Percentiles rank a stretch among this genome's conserved stretches.
Evolutionary conservation across 2,329 filamentous ascomycete species (phyloP).

Genomic region (Hymenoscyphus linearis): DNA sequence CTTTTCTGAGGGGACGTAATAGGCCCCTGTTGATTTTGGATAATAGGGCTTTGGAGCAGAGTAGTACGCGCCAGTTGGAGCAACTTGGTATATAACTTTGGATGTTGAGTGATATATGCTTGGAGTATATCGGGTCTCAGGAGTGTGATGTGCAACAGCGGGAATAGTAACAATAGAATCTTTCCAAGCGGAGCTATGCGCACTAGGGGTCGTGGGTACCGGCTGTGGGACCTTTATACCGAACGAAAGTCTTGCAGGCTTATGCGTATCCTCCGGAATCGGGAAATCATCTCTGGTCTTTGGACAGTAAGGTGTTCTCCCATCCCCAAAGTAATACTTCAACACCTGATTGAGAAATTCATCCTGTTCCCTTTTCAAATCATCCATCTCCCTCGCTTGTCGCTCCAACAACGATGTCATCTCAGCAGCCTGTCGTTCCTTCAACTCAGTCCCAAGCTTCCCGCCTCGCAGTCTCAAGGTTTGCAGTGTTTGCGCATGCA

Average conservation of each 20-base stretch:
- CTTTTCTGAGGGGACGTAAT: background rate
- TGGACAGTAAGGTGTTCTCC: background rate
- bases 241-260: background rate
- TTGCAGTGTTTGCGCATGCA: background rate
- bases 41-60: background rate
- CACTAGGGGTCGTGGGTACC: too few relatives aligned
- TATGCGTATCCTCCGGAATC: background rate
- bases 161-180: background rate
- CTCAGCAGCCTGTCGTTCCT: background rate
- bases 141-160: background rate
- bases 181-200: too few relatives aligned
- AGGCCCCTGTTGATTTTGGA: background rate
- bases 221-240: too few relatives aligned
- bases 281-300: background rate
- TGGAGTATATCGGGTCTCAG: background rate
- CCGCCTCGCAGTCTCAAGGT: background rate
- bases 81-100: background rate
- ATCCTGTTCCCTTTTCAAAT: background rate
- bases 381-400: background rate
- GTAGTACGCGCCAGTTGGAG: background rate
- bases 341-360: background rate
- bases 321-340: background rate
- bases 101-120: background rate
- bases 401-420: background rate
- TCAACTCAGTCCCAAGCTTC: background rate